Evolutionary conservation across 495 filamentous ascomycete species (phyloP), one percentile per base, ranked within the genome.

Genomic region (Hyaloscypha hepaticicola): DNA sequence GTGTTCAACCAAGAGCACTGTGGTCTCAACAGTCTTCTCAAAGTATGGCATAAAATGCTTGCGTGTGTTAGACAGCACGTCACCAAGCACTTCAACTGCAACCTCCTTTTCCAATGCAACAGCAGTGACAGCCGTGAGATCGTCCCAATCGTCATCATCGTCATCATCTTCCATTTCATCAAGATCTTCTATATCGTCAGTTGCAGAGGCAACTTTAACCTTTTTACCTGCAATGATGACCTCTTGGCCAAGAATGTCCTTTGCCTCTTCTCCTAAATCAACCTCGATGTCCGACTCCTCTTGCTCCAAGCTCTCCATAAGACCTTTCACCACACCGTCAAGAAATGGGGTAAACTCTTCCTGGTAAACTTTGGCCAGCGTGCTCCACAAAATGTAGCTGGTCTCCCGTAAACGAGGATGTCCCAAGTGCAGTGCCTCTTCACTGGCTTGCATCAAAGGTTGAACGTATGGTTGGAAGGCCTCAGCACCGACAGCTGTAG

Each of bases 31-130:
- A 12, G 93, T 91, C 83, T 90, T 91, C 78, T 97, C 87, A 61
- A 98, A 88, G 76, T 94, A 97, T 16, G 95, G 93, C 31, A 96
- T 77, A 73, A 84, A 92, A 45, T 87, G 81, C 64, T 80, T 79
- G 72, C 88, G 90, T 50, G 92, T 90, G 77, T 96, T 85, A 45
- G 90, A 90, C 68, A 99, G 86, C 31, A 99, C 84, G 71, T 99
- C 95, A 59, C 94, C 95, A 49, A 97, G 80, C 16, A 97, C 92
- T 77, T 99, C 95, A 49, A 96, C 83, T 50, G 96, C 95, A 64
- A 98, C 96, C 78, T 99, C 95, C 77, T 99, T 97, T 80, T 99
- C 95, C 63, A 96, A 81, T 25, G 94, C 92, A 57, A 97, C 85
- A 48, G 91, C 90, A 27, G 90, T 94, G 33, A 95, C 88, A 63